Percentiles rank a stretch among this genome's conserved stretches.
Conservation (phyloP, 495 filamentous ascomycete genomes). For the Copromyces sp. region DNA sequence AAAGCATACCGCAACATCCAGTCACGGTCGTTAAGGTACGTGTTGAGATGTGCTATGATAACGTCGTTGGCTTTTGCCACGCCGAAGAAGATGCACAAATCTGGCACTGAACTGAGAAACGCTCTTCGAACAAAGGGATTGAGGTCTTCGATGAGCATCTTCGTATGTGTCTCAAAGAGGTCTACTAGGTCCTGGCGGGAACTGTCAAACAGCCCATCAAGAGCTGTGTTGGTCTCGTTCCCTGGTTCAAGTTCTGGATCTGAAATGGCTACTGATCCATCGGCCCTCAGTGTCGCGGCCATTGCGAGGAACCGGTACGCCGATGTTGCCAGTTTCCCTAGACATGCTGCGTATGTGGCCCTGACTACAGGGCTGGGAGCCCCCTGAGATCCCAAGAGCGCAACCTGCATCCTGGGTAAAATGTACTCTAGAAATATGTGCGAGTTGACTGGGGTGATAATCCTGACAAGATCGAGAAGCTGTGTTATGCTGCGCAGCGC, state of each 20-base stretch:
- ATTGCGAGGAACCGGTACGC: slow-evolving; percentile 79
- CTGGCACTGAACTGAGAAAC: slow-evolving; percentile 87
- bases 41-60: slow-evolving; percentile 89
- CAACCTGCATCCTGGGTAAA: slow-evolving; percentile 66
- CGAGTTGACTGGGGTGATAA: slow-evolving; percentile 88
- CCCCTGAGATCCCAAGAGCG: slow-evolving; percentile 47
- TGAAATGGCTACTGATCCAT: slow-evolving; percentile 66
- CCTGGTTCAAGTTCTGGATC: slow-evolving; percentile 77
- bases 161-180: slow-evolving; percentile 79
- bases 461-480: slow-evolving; percentile 73
- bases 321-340: slow-evolving; percentile 85
- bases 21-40: slow-evolving; percentile 91
- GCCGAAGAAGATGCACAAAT: slow-evolving; percentile 92
- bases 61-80: slow-evolving; percentile 84
- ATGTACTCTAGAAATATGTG: slow-evolving; percentile 95
- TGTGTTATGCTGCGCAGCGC: slow-evolving; percentile 81
- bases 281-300: slow-evolving; percentile 77
- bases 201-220: slow-evolving; percentile 75
- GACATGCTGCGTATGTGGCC: slow-evolving; percentile 83
- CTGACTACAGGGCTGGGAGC: slow-evolving; percentile 61
- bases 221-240: slow-evolving; percentile 44
- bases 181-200: slow-evolving; percentile 65
- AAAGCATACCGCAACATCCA: slow-evolving; percentile 97
- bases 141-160: slow-evolving; percentile 74
- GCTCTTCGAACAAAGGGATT: slow-evolving; percentile 84